phyloP scores from a whole-genome alignment of 2,329 filamentous ascomycete species.

The Aspergillus aculeatus region DNA sequence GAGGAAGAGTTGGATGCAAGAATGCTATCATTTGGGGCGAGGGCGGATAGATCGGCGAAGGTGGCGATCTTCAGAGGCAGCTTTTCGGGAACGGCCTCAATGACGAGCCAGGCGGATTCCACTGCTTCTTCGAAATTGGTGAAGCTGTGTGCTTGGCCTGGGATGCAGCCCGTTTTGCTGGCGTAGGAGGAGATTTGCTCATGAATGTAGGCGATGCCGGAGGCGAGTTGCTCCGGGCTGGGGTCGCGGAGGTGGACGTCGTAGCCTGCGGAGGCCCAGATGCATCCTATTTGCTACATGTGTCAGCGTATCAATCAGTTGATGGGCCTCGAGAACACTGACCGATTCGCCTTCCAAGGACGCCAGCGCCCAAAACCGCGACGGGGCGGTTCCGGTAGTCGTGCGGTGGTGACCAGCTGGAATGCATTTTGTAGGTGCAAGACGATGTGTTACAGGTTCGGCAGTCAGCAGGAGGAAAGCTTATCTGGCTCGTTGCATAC shows the following conservation, averaged over 20 bases:
- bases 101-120: constrained; percentile 52
- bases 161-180: constrained; percentile 16
- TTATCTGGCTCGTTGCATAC: no score
- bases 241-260: constrained; percentile 30
- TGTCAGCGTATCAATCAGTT: neutral
- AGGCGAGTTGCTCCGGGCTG: constrained; percentile 31
- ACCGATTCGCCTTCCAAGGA: constrained; percentile 43
- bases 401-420: constrained; percentile 24
- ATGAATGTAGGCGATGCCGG: constrained; percentile 34
- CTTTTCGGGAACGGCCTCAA: constrained; percentile 55
- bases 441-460: neutral
- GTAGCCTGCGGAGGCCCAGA: constrained; percentile 37
- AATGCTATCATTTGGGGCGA: constrained; percentile 48
- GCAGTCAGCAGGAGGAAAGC: no score
- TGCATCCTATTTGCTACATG: constrained; percentile 21
- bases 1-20: constrained; percentile 54
- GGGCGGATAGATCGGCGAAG: constrained; percentile 48
- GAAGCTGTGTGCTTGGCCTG: neutral
- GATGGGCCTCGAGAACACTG: neutral
- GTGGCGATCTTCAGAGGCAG: constrained; percentile 50
- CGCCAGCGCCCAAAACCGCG: constrained; percentile 43
- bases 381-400: constrained; percentile 40
- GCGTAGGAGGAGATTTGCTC: constrained; percentile 35
- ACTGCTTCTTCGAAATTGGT: constrained; percentile 40
- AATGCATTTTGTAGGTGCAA: constrained; percentile 13